These are phyloP conservation scores for Cryphonectria radicalis DNA, from an alignment of 2,329 filamentous ascomycete species.

Conservation along the genomic window DNA sequence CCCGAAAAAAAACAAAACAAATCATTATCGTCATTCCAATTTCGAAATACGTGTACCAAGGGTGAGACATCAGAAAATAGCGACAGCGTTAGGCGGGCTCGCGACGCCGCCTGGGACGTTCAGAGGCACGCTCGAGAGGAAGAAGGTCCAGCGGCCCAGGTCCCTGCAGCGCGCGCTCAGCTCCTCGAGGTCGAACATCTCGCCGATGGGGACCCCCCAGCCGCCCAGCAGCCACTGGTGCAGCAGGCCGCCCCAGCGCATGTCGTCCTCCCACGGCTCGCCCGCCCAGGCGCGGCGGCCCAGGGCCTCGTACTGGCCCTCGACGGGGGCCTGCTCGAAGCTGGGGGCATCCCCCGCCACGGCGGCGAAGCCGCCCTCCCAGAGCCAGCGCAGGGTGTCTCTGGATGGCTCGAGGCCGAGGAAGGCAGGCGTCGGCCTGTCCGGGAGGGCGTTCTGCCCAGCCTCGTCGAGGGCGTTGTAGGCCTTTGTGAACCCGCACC, in stretches of 20 bases:
- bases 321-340: conserved; percentile 64
- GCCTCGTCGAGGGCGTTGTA: neutral
- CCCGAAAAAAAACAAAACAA: too few relatives aligned
- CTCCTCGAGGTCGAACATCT: conserved; percentile 40
- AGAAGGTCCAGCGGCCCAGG: conserved; percentile 39
- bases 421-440: conserved; percentile 16
- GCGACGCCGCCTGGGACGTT: conserved; percentile 18
- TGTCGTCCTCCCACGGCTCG: conserved; percentile 5
- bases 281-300: neutral
- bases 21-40: too few relatives aligned
- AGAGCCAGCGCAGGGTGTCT: conserved; percentile 57
- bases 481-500: conserved; percentile 13
- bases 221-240: conserved; percentile 39
- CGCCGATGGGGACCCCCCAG: conserved; percentile 40
- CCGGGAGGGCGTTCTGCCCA: neutral
- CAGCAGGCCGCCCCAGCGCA: conserved; percentile 21
- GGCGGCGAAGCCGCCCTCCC: conserved; percentile 69
- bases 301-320: neutral
- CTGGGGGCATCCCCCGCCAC: conserved; percentile 66
- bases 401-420: conserved; percentile 10
- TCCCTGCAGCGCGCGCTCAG: conserved; percentile 36
- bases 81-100: conserved; percentile 21
- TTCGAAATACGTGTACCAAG: too few relatives aligned
- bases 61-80: conserved; percentile 8
- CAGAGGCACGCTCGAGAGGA: conserved; percentile 34